phyloP scores from a whole-genome alignment of 257 asterid genomes.

The Lycium barbarum region DNA sequence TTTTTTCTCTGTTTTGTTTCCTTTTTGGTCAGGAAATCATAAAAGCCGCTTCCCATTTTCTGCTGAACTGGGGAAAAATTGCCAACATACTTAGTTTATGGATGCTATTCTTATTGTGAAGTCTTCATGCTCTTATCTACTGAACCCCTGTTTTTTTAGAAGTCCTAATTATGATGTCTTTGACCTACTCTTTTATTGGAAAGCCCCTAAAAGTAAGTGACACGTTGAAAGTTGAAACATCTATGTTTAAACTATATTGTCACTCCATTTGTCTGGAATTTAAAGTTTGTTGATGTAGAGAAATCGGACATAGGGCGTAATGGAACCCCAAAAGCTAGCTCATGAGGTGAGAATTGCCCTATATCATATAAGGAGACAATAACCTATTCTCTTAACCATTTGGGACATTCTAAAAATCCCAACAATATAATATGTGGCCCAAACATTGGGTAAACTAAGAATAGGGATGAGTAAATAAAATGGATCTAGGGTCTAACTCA shows the following conservation, averaged over 20 bases:
- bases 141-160: background rate
- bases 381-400: background rate
- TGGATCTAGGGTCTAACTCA: background rate
- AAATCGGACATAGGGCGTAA: background rate
- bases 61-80: background rate
- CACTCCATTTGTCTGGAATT: background rate
- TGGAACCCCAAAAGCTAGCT: background rate
- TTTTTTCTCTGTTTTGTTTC: background rate
- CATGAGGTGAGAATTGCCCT: background rate
- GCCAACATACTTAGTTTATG: background rate
- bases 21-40: slow-evolving; percentile 2
- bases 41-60: background rate
- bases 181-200: background rate
- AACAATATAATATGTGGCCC: background rate
- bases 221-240: background rate
- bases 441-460: background rate
- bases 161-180: slow-evolving; percentile 16
- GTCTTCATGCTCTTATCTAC: background rate
- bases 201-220: background rate
- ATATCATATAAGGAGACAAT: background rate
- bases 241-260: background rate
- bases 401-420: background rate
- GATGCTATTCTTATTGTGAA: background rate
- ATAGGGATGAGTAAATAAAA: background rate
- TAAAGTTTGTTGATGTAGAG: slow-evolving; percentile 3